Evolutionary conservation across 2,329 filamentous ascomycete species (phyloP).

Genomic region (Penicillium hordei): DNA sequence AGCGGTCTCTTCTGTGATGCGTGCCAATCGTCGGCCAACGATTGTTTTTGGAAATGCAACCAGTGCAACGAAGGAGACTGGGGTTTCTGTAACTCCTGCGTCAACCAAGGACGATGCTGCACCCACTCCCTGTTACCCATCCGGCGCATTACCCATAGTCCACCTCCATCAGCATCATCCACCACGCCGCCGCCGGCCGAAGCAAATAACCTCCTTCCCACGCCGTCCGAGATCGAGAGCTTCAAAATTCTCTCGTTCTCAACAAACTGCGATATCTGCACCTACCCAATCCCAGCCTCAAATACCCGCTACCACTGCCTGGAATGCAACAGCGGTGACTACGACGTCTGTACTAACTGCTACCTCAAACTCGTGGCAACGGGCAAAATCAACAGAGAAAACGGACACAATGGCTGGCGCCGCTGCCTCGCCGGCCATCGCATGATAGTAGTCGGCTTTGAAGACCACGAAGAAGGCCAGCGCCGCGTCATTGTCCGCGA

Average conservation of each 20-base stretch:
- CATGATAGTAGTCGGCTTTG: conserved; percentile 78
- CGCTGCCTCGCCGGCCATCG: conserved; percentile 77
- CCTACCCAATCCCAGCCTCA: conserved; percentile 66
- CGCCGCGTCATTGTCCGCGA: conserved; percentile 68
- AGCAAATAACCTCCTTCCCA: conserved; percentile 24
- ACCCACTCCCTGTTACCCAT: conserved; percentile 78
- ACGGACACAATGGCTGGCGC: conserved; percentile 79
- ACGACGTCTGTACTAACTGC: conserved; percentile 79
- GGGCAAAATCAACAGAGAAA: conserved; percentile 68
- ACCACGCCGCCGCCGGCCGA: conserved; percentile 9
- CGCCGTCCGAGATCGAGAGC: conserved; percentile 45
- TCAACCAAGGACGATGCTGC: conserved; percentile 78
- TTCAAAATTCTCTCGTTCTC: conserved; percentile 71
- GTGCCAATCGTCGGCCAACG: conserved; percentile 71
- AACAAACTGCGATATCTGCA: conserved; percentile 77
- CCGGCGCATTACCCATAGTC: conserved; percentile 53
- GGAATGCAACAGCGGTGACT: conserved; percentile 74
- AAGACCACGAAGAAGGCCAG: conserved; percentile 66
- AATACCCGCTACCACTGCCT: conserved; percentile 78
- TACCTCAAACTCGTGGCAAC: conserved; percentile 67
- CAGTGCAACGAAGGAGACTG: conserved; percentile 88
- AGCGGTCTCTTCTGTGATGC: conserved; percentile 80
- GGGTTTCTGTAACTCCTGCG: conserved; percentile 88
- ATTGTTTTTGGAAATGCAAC: conserved; percentile 87
- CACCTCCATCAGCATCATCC: conserved; percentile 12